These are phyloP conservation scores for Penicillium robsamsonii DNA, from an alignment of 495 filamentous ascomycete species.

Conservation along the genomic window DNA sequence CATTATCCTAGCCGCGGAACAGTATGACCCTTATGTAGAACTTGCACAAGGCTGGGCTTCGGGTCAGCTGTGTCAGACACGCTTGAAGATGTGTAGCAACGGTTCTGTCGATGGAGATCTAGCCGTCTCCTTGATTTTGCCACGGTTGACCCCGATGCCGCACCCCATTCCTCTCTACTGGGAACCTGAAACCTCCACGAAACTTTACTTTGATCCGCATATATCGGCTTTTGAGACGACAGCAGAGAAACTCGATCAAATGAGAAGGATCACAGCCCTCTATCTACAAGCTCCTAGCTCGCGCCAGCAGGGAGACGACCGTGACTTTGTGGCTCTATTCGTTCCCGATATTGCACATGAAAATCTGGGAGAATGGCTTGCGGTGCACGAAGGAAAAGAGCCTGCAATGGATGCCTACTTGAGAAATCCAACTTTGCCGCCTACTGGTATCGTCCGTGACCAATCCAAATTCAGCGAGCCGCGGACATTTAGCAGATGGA, in stretches of 20 bases:
- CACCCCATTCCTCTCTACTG: slow-evolving; percentile 49
- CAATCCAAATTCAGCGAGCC: slow-evolving; percentile 27
- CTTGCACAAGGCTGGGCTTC: slow-evolving; percentile 55
- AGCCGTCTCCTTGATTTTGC: slow-evolving; percentile 48
- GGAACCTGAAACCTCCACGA: slow-evolving; percentile 43
- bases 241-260: slow-evolving; percentile 17
- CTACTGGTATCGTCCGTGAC: slow-evolving; percentile 35
- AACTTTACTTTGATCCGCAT: slow-evolving; percentile 34
- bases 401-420: slow-evolving; percentile 24
- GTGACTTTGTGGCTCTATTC: slow-evolving; percentile 46
- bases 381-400: slow-evolving; percentile 23
- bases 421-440: slow-evolving; percentile 1
- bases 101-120: slow-evolving; percentile 28
- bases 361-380: slow-evolving; percentile 27
- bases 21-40: slow-evolving; percentile 64
- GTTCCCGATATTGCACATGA: slow-evolving; percentile 23
- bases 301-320: slow-evolving; percentile 29
- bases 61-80: slow-evolving; percentile 34
- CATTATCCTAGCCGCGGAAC: slow-evolving; percentile 50
- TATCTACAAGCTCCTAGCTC: slow-evolving; percentile 51
- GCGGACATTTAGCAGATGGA: slow-evolving; percentile 32
- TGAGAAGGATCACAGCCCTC: slow-evolving; percentile 46
- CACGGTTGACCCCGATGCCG: slow-evolving; percentile 41
- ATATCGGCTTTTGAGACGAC: slow-evolving; percentile 12
- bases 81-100: slow-evolving; percentile 30